These are phyloP conservation scores for Decorospora gaudefroyi DNA, from an alignment of 2,329 filamentous ascomycete genomes.

Conservation along the genomic window DNA sequence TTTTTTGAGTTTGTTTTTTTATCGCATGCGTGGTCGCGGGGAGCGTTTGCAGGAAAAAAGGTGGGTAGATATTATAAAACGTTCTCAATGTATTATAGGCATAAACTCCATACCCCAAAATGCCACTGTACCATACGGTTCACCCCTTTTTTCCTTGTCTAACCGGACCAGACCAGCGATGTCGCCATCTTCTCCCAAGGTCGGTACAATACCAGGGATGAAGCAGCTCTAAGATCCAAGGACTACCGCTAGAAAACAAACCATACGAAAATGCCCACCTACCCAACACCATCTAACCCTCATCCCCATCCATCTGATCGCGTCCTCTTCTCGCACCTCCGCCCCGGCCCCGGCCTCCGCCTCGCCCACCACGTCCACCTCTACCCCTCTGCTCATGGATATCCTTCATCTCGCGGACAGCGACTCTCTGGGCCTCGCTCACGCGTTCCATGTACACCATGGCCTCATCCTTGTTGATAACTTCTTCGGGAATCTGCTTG, in stretches of 20 bases:
- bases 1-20: too few relatives aligned
- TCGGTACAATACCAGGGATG: constrained; percentile 8
- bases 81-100: too few relatives aligned
- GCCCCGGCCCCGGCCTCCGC: constrained; percentile 17
- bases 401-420: constrained; percentile 79
- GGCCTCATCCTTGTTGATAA: constrained; percentile 77
- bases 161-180: too few relatives aligned
- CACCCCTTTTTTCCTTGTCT: too few relatives aligned
- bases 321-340: constrained; percentile 54
- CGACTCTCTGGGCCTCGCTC: constrained; percentile 79
- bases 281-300: constrained; percentile 56
- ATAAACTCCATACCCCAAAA: too few relatives aligned
- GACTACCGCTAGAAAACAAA: constrained; percentile 4
- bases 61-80: too few relatives aligned
- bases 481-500: constrained; percentile 72
- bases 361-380: constrained; percentile 54
- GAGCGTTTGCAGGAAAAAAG: too few relatives aligned
- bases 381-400: constrained; percentile 69
- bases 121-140: too few relatives aligned
- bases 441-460: constrained; percentile 79
- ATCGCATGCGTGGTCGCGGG: too few relatives aligned
- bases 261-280: neutral
- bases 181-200: too few relatives aligned
- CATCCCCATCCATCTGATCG: constrained; percentile 75
- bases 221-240: constrained; percentile 14